phyloP scores from a whole-genome alignment of 441 rosid genomes.

The Mallotus repandus region DNA sequence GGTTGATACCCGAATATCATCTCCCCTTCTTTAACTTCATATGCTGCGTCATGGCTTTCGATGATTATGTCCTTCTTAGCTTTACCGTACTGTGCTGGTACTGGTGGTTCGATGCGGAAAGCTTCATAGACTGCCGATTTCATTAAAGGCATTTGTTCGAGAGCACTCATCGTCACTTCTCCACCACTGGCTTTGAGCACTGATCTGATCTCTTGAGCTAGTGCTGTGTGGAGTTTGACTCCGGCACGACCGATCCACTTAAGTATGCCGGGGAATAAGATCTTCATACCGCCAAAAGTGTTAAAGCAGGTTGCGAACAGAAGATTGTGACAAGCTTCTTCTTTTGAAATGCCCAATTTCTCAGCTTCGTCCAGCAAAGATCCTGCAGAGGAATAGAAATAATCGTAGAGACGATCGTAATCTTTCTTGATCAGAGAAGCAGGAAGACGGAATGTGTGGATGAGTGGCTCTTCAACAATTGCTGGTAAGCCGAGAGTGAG shows the following conservation, averaged over 20 bases:
- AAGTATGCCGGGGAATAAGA: slow-evolving; percentile 50
- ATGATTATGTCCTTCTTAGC: slow-evolving; percentile 58
- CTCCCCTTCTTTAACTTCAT: slow-evolving; percentile 61
- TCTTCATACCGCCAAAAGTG: slow-evolving; percentile 60
- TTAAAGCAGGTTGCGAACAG: slow-evolving; percentile 67
- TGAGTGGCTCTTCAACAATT: slow-evolving; percentile 39
- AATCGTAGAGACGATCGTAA: too few species aligned
- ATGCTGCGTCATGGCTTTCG: slow-evolving; percentile 67
- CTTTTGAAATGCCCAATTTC: slow-evolving; percentile 27
- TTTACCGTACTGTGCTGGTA: slow-evolving; percentile 51
- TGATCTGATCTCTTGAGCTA: slow-evolving; percentile 63
- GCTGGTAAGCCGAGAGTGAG: slow-evolving; percentile 59
- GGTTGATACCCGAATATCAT: slow-evolving; percentile 72
- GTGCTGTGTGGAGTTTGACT: slow-evolving; percentile 37
- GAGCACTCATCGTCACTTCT: slow-evolving; percentile 49
- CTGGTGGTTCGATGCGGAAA: slow-evolving; percentile 73
- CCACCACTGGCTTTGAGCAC: slow-evolving; percentile 51
- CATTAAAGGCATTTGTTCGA: slow-evolving; percentile 66
- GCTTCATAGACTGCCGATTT: slow-evolving; percentile 66
- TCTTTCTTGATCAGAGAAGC: too few species aligned
- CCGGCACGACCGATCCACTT: slow-evolving; percentile 63
- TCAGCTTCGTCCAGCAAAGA: too few species aligned
- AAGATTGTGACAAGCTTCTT: slow-evolving; percentile 68
- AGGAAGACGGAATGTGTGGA: slow-evolving; percentile 47
- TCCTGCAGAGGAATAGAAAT: slow-evolving; percentile 18